Evolutionary conservation across 495 filamentous ascomycete genomes (phyloP).

Genomic region (Penicillium silybi): DNA sequence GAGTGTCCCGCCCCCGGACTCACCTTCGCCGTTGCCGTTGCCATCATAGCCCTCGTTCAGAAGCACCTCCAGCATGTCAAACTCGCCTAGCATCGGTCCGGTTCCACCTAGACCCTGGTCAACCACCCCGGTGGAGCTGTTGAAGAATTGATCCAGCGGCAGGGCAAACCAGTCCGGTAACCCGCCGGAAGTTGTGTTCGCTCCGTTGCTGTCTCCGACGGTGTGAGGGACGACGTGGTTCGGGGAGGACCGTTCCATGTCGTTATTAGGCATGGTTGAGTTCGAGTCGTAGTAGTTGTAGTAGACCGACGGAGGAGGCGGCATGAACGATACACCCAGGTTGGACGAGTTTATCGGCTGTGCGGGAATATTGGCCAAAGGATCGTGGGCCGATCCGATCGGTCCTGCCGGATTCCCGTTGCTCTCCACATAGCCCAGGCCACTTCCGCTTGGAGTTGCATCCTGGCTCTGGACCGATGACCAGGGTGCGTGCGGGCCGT

Average conservation of each 20-base stretch:
- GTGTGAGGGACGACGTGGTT: constrained; percentile 27
- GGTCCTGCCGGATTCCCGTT: constrained; percentile 18
- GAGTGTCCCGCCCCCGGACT: constrained; percentile 16
- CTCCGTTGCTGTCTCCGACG: constrained; percentile 26
- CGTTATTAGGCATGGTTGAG: constrained; percentile 27
- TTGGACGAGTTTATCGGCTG: constrained; percentile 48
- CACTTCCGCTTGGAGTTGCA: constrained; percentile 20
- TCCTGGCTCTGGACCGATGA: constrained; percentile 19
- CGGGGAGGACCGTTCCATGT: constrained; percentile 27
- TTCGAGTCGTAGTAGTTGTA: constrained; percentile 46
- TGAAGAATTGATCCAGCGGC: constrained; percentile 50
- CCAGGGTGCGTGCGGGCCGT: constrained; percentile 33
- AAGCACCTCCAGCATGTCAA: constrained; percentile 47
- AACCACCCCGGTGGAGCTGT: constrained; percentile 43
- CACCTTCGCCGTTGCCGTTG: constrained; percentile 23
- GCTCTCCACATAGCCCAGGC: constrained; percentile 32
- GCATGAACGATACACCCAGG: constrained; percentile 48
- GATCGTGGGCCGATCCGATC: constrained; percentile 37
- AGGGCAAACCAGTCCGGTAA: constrained; percentile 47
- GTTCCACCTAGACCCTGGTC: constrained; percentile 48
- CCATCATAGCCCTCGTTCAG: constrained; percentile 45
- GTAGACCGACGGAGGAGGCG: constrained; percentile 45
- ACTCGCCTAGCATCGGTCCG: constrained; percentile 46
- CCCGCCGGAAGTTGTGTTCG: constrained; percentile 24
- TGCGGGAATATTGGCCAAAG: constrained; percentile 42